Base-by-base conservation (phyloP, 495 filamentous ascomycete genomes). In the Aspergillus biplanus region DNA sequence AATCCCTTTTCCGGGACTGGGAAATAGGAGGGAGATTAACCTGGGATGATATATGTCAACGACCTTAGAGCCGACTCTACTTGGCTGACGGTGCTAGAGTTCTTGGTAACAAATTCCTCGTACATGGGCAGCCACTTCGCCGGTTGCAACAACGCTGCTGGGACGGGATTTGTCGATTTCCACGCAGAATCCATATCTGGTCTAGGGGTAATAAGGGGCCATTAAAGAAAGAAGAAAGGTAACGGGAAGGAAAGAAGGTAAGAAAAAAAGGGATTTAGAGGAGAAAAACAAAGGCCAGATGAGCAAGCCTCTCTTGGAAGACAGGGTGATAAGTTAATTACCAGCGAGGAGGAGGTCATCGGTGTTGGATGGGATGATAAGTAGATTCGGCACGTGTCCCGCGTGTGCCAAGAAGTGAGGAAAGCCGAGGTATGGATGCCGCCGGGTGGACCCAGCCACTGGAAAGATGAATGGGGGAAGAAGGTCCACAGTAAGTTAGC, bases 1-100 rank as follows among this genome's bases (percentile, higher is more conserved):
- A 33, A 44, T 7, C 27, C 16, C n/a, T 18, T 11, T 35, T 7
- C 27, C 31, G n/a, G 44, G 8, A 27, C 33, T 12, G 47, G 7
- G 4, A n/a, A 18, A 8, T 9, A 11, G 32, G 9, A 21, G 7
- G 33, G 5, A 27, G 33, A 59, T 80, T 54, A 69, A 92, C 90
- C 92, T 52, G 95, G 95, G 32, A 99, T 93, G 68, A 99, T 93
- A 73, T 98, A 98, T 21, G 93, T 96, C 56, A 99, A 78, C 5
- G 91, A 94, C 21, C 96, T 87, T 70, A 99, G 79, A 15, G 91
- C 92, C 47, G 90, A 94, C 79, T 99, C 95, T 60, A 99, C 93
- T 73, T 96, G 92, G 13, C 89, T 88, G 57, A 99, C 92, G 27
- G 94, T 91, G 73, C 90, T 88, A 58, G 92, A 84, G 76, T 99